Base-by-base conservation (phyloP, 257 asterid genomes). In the Solanum dulcamara region DNA sequence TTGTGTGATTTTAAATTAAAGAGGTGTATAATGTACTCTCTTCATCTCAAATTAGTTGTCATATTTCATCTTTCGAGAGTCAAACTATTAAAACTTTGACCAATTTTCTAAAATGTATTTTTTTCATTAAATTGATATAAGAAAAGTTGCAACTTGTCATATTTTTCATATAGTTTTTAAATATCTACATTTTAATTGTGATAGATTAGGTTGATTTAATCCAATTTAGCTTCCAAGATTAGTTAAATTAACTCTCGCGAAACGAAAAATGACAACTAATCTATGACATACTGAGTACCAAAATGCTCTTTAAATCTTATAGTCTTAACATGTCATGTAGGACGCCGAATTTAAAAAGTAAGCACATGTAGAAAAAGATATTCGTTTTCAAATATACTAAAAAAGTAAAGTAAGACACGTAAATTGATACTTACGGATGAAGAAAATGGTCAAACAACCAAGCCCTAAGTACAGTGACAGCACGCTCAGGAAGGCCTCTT, bases 401-500 rank as follows among this genome's bases (percentile, higher is more conserved):
- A 48, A 28, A 30, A 48, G 5, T 46, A 44, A 35, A n/a, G 14
- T n/a, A 35, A 66, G 35, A 74, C 40, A 9, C 3, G n/a, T 30
- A 67, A 67, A 67, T 32, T 33, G 14, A 4, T 33, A 88, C 99
- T 93, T 91, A 97, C 99, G 99, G 99, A 89, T 97, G 99, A 26
- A 97, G 89, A 80, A 97, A 97, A 86, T 97, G 99, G 55, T 95
- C 99, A 72, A 95, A 97, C 85, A 97, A 60, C 99, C 99, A 97
- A 13, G 98, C 92, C 2, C 98, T 94, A 11, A 97, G 98, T 51
- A 97, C 98, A 4, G 95, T 88, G 3, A 97, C 99, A 83, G 99
- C 99, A 28, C 94, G 98, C 86, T 97, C 99, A 0, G 99, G 99
- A 10, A 97, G 97, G 4, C 99, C 99, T 88, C 98, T 85, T 86